Evolutionary conservation across 1,284 basidiomycete species (phyloP).

Genomic region (Boletus sp.): DNA sequence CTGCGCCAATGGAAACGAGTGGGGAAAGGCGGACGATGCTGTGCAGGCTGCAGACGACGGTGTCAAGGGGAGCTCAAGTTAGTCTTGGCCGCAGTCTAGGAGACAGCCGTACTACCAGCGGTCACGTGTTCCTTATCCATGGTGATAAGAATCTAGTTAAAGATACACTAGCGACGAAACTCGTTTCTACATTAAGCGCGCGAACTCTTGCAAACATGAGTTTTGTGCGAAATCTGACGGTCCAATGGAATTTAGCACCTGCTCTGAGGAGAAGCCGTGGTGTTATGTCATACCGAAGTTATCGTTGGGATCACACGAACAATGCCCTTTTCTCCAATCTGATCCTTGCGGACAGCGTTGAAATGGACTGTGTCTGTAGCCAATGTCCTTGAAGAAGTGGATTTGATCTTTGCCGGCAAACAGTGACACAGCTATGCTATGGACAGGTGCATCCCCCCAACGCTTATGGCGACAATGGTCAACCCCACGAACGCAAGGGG

Average conservation of each 20-base stretch:
- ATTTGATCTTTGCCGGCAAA: slow-evolving; percentile 69
- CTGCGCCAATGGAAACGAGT: background rate
- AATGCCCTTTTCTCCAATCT: slow-evolving; percentile 44
- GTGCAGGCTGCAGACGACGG: too few relatives aligned
- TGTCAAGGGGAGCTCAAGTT: background rate
- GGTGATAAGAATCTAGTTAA: background rate
- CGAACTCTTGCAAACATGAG: slow-evolving; percentile 42
- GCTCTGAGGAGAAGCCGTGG: background rate
- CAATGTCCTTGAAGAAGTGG: slow-evolving; percentile 65
- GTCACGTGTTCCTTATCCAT: slow-evolving; percentile 13
- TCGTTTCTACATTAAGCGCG: slow-evolving; percentile 26
- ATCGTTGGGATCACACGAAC: slow-evolving; percentile 45
- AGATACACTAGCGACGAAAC: background rate
- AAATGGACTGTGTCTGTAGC: slow-evolving; percentile 56
- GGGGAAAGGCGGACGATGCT: background rate
- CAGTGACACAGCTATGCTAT: slow-evolving; percentile 74
- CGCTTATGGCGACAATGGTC: slow-evolving; percentile 39
- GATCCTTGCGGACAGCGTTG: slow-evolving; percentile 59
- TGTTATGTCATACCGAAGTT: slow-evolving; percentile 43
- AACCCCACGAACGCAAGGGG: background rate
- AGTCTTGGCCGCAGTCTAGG: slow-evolving; percentile 10
- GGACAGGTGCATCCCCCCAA: slow-evolving; percentile 87
- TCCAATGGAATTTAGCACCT: slow-evolving; percentile 11
- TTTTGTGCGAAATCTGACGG: slow-evolving; percentile 41
- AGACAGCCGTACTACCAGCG: too few relatives aligned